Percentiles rank a stretch among this genome's conserved stretches.
These are phyloP conservation scores for Camellia japonica DNA, from an alignment of 148 eudicot genomes.

Conservation along the genomic window DNA sequence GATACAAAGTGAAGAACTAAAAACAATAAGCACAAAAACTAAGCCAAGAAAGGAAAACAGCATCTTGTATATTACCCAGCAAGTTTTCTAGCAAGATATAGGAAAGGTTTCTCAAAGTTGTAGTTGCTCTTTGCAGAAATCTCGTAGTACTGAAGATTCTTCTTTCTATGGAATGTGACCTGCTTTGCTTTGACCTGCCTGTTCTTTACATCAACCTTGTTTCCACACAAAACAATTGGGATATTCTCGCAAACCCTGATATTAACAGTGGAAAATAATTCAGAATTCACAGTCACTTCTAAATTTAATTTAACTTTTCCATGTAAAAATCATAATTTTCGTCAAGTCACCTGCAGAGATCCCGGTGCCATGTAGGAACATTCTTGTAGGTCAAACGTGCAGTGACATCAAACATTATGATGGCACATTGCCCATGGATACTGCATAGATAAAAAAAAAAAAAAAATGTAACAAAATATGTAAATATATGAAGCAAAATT, in stretches of 20 bases:
- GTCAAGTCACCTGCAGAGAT: slow-evolving; percentile 22
- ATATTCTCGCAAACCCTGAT: slow-evolving; percentile 33
- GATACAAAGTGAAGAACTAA: neutral
- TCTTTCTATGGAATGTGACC: slow-evolving; percentile 31
- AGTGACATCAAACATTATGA: neutral
- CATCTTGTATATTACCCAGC: slow-evolving; percentile 17
- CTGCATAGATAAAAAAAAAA: slow-evolving; percentile 17
- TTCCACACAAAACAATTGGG: slow-evolving; percentile 31
- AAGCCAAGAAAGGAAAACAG: no score
- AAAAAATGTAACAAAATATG: neutral
- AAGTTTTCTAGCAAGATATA: slow-evolving; percentile 29
- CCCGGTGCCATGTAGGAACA: slow-evolving; percentile 23
- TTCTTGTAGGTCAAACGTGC: no score
- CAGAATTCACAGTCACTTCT: neutral
- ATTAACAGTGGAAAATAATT: neutral
- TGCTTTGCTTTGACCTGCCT: no score
- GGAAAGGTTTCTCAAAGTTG: slow-evolving; percentile 10
- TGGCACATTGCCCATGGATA: slow-evolving; percentile 33
- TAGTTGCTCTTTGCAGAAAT: slow-evolving; percentile 36
- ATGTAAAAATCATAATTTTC: neutral
- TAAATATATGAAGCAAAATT: neutral
- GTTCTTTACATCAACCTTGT: slow-evolving; percentile 15
- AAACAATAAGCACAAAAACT: no score
- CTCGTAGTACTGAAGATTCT: slow-evolving; percentile 34
- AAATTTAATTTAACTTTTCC: neutral